These are phyloP conservation scores for Dinochytrium kinnereticum DNA, from an alignment of 371 early-diverging fungal genomes.

Conservation along the genomic window DNA sequence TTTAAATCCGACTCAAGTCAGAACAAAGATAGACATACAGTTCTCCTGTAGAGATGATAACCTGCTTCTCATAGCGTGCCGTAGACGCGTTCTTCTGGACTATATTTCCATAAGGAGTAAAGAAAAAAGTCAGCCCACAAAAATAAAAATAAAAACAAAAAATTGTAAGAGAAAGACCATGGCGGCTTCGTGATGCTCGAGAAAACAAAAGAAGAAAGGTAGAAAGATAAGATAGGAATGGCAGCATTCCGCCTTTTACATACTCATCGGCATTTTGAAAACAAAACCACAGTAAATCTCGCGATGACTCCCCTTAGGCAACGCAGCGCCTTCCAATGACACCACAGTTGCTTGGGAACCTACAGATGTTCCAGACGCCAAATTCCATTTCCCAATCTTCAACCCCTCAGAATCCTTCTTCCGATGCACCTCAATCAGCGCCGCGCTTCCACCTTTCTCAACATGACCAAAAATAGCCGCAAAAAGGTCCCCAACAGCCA, in stretches of 20 bases:
- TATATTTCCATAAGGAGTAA: no score
- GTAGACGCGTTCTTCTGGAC: neutral
- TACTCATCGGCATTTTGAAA: slow-evolving; percentile 23
- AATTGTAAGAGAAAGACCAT: no score
- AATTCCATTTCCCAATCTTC: slow-evolving; percentile 12
- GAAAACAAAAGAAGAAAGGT: no score
- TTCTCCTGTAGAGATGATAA: slow-evolving; percentile 1
- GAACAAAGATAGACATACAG: neutral
- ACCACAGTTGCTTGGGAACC: neutral
- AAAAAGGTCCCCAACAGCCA: slow-evolving; percentile 24
- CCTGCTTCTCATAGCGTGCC: neutral
- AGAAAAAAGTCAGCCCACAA: no score
- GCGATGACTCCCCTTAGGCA: neutral
- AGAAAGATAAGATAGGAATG: neutral
- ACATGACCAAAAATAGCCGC: slow-evolving; percentile 8
- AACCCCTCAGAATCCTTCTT: slow-evolving; percentile 17
- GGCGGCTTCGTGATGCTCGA: no score
- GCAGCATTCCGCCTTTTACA: neutral
- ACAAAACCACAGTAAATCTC: slow-evolving; percentile 18
- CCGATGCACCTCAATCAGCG: slow-evolving; percentile 16
- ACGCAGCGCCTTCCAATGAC: neutral
- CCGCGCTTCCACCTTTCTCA: neutral
- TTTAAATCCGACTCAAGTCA: neutral
- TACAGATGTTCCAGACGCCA: neutral
- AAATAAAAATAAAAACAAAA: no score